phyloP scores from a whole-genome alignment of 2,329 filamentous ascomycete species.

The Zopfia rhizophila region DNA sequence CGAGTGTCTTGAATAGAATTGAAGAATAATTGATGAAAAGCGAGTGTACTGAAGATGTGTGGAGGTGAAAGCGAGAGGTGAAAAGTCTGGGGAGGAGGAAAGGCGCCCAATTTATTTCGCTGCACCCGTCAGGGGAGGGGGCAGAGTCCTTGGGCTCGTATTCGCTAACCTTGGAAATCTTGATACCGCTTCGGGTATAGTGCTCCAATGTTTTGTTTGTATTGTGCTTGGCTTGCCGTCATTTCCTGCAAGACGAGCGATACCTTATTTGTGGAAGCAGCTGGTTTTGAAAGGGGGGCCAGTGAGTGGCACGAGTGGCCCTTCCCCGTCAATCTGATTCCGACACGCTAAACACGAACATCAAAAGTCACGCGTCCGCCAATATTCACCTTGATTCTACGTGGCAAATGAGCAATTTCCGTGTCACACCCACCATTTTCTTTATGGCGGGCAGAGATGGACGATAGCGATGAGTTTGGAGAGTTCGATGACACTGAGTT shows the following conservation, averaged over 20 bases:
- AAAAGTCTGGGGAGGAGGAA: slow-evolving; percentile 10
- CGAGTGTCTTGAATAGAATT: slow-evolving; percentile 28
- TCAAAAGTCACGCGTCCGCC: slow-evolving; percentile 38
- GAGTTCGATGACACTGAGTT: slow-evolving; percentile 75
- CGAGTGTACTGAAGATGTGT: slow-evolving; percentile 32
- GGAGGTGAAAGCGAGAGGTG: slow-evolving; percentile 22
- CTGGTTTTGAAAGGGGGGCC: too few relatives aligned
- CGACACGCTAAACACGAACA: slow-evolving; percentile 34
- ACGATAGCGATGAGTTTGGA: slow-evolving; percentile 67
- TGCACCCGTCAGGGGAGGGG: slow-evolving; percentile 2
- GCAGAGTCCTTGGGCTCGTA: slow-evolving; percentile 1
- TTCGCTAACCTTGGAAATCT: background rate
- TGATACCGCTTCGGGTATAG: too few relatives aligned
- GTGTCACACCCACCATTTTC: slow-evolving; percentile 18
- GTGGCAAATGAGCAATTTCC: slow-evolving; percentile 9
- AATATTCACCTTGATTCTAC: slow-evolving; percentile 27
- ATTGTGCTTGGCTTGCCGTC: background rate
- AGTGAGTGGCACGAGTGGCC: slow-evolving; percentile 32
- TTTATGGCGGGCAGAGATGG: slow-evolving; percentile 15
- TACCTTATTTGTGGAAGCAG: slow-evolving; percentile 27
- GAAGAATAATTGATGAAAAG: slow-evolving; percentile 23
- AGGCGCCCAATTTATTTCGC: slow-evolving; percentile 9
- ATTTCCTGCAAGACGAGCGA: slow-evolving; percentile 28
- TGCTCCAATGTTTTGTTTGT: background rate
- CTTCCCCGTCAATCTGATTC: slow-evolving; percentile 22